Base-by-base conservation (phyloP, 2,329 filamentous ascomycete genomes). In the Helotiales sp. region DNA sequence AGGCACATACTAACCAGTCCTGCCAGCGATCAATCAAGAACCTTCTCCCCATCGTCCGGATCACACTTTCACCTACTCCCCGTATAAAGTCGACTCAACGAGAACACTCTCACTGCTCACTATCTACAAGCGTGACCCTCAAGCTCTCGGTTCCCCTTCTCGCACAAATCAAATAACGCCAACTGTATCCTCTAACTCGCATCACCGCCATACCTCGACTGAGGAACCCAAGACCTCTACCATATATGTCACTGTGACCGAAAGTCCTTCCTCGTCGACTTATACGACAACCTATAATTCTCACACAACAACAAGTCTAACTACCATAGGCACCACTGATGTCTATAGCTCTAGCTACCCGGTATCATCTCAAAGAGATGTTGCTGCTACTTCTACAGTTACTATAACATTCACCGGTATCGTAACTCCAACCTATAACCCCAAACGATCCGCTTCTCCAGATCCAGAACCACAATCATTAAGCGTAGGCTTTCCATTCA, bases 111-210 rank as follows among this genome's bases (percentile, higher is more conserved):
- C 40, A 1, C 12, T 44, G 22, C 40, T 44, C 10, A 44, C 40
- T 44, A 44, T 59, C 27, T 42, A 56, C 15, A 49, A 38, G 42
- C 47, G 55, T 46, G 49, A 57, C 5, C 58, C 58, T 22, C 54
- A 60, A 42, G 36, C 17, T 24, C 29, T 57, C 8, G 54, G 53
- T 9, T 33, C 24, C n/a, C 53, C 54, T 12, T 27, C 40, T 27
- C 40, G 40, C 12, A 44, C 40, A 13, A 44, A 44, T 44, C 10
- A 44, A 15, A 44, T 44, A 12, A 44, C 40, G 13, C 40, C 38
- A 2, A 25, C 9, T 10, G 38, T 8, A 10, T 22, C 40, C 10
- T 40, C 36, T 22, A 19, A 22, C 36, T 17, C n/a, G 17, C n/a
- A 44, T 24, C 17, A 25, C 12, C 22, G 10, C 22, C n/a, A 25